phyloP scores from a whole-genome alignment of 2,329 filamentous ascomycete genomes.

The Paraconiothyrium sp. region DNA sequence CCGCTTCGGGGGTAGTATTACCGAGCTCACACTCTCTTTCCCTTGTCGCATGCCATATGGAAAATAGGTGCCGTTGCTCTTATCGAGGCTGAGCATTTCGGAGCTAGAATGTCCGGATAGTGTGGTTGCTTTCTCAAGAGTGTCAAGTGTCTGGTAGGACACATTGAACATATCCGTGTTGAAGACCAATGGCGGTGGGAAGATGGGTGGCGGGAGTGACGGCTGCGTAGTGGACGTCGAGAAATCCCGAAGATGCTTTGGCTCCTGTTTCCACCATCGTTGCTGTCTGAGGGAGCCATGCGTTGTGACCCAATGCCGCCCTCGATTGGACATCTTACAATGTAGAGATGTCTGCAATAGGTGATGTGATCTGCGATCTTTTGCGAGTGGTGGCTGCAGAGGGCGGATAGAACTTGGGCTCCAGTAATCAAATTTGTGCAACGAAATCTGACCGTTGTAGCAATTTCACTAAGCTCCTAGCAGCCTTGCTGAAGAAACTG shows the following conservation, averaged over 20 bases:
- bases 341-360: background rate
- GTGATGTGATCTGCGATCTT: background rate
- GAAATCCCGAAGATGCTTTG: background rate
- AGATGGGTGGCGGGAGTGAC: constrained; percentile 8
- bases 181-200: constrained; percentile 22
- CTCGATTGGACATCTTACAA: background rate
- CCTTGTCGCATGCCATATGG: constrained; percentile 4
- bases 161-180: constrained; percentile 20
- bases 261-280: background rate
- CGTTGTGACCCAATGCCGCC: background rate
- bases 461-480: background rate
- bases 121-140: constrained; percentile 30
- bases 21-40: background rate
- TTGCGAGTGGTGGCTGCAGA: background rate
- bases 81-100: constrained; percentile 14
- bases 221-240: background rate
- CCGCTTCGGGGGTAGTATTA: constrained; percentile 21
- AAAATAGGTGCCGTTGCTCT: background rate
- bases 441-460: background rate
- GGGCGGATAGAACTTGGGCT: background rate
- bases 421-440: background rate
- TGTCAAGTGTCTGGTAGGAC: constrained; percentile 18
- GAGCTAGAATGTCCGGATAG: constrained; percentile 5
- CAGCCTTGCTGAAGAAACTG: background rate
- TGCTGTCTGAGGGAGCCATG: background rate